phyloP scores from a whole-genome alignment of 2,329 filamentous ascomycete genomes.

The Didymosphaeria variabile region DNA sequence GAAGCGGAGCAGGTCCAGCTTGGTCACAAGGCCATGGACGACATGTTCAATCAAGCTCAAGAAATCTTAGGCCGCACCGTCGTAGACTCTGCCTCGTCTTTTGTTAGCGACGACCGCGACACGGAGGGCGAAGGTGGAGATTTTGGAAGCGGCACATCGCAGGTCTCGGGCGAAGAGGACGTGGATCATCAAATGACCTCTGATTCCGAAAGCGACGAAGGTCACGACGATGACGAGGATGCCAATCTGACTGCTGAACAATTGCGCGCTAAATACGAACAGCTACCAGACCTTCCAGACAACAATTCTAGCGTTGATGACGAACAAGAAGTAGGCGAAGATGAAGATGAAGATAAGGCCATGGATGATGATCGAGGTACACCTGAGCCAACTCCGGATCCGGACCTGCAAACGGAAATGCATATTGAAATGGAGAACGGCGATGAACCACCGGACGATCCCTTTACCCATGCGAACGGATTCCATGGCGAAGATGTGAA shows the following conservation, averaged over 20 bases:
- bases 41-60: slow-evolving; percentile 76
- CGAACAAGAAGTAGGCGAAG: slow-evolving; percentile 42
- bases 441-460: slow-evolving; percentile 22
- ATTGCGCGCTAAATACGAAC: slow-evolving; percentile 72
- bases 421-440: slow-evolving; percentile 28
- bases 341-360: slow-evolving; percentile 42
- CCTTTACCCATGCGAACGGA: slow-evolving; percentile 31
- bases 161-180: slow-evolving; percentile 49
- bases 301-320: slow-evolving; percentile 39
- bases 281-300: slow-evolving; percentile 62
- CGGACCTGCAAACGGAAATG: slow-evolving; percentile 33
- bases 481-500: slow-evolving; percentile 30
- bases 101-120: slow-evolving; percentile 51
- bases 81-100: slow-evolving; percentile 48
- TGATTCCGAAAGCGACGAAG: slow-evolving; percentile 49
- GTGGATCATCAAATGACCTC: slow-evolving; percentile 54
- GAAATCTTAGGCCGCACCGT: slow-evolving; percentile 45
- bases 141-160: slow-evolving; percentile 50
- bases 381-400: slow-evolving; percentile 41
- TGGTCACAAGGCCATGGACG: slow-evolving; percentile 72
- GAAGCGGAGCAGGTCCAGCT: slow-evolving; percentile 67
- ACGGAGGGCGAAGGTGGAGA: slow-evolving; percentile 54
- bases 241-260: slow-evolving; percentile 75
- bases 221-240: slow-evolving; percentile 62
- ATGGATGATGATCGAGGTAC: slow-evolving; percentile 33